Conservation (phyloP, 495 filamentous ascomycete genomes). For the Thermothielavioides terrestris region DNA sequence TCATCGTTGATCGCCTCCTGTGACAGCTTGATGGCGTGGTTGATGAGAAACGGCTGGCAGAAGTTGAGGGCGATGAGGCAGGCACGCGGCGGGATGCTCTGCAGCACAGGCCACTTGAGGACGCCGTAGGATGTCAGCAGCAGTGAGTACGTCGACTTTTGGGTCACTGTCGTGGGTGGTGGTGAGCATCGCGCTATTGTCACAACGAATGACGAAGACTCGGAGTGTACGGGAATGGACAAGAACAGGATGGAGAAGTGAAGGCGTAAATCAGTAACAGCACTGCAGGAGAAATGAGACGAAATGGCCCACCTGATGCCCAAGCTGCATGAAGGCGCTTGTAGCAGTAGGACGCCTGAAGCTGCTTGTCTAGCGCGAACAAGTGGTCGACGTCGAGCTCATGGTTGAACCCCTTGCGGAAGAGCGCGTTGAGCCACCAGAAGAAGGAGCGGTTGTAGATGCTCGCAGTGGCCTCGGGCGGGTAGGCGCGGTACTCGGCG, state of each 20-base stretch:
- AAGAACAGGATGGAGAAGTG: neutral
- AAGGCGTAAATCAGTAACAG: neutral
- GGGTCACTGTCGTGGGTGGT: constrained; percentile 12
- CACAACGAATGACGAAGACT: neutral
- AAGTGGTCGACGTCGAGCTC: constrained; percentile 27
- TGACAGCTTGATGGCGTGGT: constrained; percentile 41
- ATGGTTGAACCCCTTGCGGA: constrained; percentile 22
- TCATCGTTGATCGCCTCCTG: constrained; percentile 19
- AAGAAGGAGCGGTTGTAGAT: constrained; percentile 29
- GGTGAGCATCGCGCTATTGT: neutral
- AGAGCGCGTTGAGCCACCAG: constrained; percentile 36
- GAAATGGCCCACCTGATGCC: constrained; percentile 19
- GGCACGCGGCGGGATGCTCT: constrained; percentile 44
- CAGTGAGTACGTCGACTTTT: constrained; percentile 31
- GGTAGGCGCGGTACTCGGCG: constrained; percentile 26
- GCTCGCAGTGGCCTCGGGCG: constrained; percentile 29
- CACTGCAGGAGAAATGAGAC: neutral
- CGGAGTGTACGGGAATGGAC: neutral
- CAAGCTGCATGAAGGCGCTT: constrained; percentile 25
- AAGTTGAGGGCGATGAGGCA: constrained; percentile 52
- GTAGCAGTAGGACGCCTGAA: constrained; percentile 34
- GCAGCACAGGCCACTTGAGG: constrained; percentile 41
- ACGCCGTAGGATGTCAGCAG: constrained; percentile 34
- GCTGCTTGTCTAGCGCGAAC: constrained; percentile 39
- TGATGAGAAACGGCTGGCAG: constrained; percentile 56